Percentiles rank a stretch among this genome's conserved stretches.
phyloP scores from a whole-genome alignment of 495 filamentous ascomycete genomes.

The Hypoxylon crocopeplum region DNA sequence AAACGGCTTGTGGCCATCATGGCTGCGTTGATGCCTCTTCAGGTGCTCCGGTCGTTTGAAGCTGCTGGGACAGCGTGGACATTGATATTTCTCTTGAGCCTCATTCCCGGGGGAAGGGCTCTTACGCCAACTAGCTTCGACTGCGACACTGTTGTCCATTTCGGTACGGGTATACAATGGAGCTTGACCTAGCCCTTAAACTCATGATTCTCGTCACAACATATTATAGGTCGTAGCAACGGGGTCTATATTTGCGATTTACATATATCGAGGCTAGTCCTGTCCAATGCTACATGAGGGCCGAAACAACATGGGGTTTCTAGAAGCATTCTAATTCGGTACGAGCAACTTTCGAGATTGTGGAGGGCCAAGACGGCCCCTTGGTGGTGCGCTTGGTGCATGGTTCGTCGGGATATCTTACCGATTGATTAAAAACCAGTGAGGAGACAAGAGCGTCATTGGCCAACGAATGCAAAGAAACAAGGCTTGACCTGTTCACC shows the following conservation, averaged over 20 bases:
- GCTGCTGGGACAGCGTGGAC: conserved; percentile 59
- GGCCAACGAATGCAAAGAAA: conserved; percentile 17
- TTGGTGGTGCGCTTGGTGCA: conserved; percentile 34
- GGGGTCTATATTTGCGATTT: conserved; percentile 27
- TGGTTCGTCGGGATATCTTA: conserved; percentile 37
- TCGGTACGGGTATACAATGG: conserved; percentile 15
- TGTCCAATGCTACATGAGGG: conserved; percentile 17
- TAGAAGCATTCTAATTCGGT: conserved; percentile 34
- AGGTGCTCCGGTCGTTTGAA: conserved; percentile 75
- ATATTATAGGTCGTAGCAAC: conserved; percentile 26
- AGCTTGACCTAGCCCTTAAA: conserved; percentile 19
- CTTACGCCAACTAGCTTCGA: conserved; percentile 16
- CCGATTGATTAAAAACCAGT: conserved; percentile 35
- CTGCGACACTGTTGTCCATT: conserved; percentile 26
- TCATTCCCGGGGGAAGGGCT: conserved; percentile 25
- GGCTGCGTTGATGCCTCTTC: conserved; percentile 74
- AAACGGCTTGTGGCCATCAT: conserved; percentile 74
- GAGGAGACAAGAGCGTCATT: conserved; percentile 30
- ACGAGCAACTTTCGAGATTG: conserved; percentile 11
- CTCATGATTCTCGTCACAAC: conserved; percentile 16
- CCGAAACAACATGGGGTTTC: conserved; percentile 28
- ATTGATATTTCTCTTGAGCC: conserved; percentile 46
- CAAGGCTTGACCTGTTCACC: conserved; percentile 32
- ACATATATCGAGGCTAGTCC: conserved; percentile 14
- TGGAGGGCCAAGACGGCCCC: conserved; percentile 23